Conservation (phyloP, 495 filamentous ascomycete species). For the Aspergillus conjunctus region DNA sequence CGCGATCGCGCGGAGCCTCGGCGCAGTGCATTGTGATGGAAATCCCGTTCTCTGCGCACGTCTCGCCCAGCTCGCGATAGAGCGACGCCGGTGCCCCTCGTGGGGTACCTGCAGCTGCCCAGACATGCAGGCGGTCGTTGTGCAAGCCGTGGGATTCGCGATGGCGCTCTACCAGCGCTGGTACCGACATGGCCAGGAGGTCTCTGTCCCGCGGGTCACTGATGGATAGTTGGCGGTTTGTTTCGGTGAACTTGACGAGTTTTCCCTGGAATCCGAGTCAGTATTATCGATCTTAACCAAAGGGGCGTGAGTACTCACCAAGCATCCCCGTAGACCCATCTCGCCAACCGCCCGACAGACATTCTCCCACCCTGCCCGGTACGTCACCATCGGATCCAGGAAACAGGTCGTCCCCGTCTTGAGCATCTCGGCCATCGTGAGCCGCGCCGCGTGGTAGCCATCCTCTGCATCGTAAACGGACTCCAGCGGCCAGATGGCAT, state of each 20-base stretch:
- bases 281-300: background rate
- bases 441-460: conserved; percentile 41
- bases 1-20: conserved; percentile 41
- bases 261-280: conserved; percentile 28
- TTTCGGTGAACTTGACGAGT: conserved; percentile 38
- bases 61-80: conserved; percentile 28
- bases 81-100: conserved; percentile 32
- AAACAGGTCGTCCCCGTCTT: conserved; percentile 51
- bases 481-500: conserved; percentile 48
- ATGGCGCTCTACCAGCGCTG: conserved; percentile 26
- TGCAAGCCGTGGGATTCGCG: conserved; percentile 32
- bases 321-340: conserved; percentile 45
- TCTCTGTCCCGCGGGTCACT: conserved; percentile 39
- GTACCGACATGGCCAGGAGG: conserved; percentile 33
- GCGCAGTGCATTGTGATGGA: conserved; percentile 47
- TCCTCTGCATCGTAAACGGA: conserved; percentile 39
- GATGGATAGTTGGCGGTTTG: conserved; percentile 34
- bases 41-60: conserved; percentile 39
- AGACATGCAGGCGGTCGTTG: conserved; percentile 42
- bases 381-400: conserved; percentile 48
- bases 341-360: conserved; percentile 41
- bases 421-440: conserved; percentile 50
- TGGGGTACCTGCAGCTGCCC: conserved; percentile 48
- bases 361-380: conserved; percentile 42
- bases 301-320: conserved; percentile 27